phyloP scores from a whole-genome alignment of 2,329 filamentous ascomycete genomes.

The Coniella vitis region DNA sequence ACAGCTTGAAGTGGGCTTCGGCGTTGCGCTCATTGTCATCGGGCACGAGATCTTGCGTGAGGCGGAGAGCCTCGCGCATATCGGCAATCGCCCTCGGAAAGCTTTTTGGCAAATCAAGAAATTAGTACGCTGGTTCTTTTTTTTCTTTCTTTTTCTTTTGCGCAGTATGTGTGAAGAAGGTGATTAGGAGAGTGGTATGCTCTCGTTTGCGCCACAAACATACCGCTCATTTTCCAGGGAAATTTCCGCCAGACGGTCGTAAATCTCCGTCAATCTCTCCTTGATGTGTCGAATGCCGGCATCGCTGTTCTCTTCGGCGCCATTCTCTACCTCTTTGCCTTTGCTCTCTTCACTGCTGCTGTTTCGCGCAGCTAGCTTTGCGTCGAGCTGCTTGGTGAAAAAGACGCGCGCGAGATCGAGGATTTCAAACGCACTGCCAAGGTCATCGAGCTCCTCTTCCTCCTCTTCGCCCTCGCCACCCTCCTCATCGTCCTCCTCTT shows the following conservation, averaged over 20 bases:
- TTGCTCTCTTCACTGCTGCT: constrained; percentile 32
- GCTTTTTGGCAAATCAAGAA: constrained; percentile 29
- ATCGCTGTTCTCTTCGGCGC: constrained; percentile 24
- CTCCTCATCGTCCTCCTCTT: constrained; percentile 29
- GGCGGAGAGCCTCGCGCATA: constrained; percentile 65
- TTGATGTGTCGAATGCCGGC: constrained; percentile 55
- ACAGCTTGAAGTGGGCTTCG: constrained; percentile 94
- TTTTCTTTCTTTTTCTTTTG: too few relatives aligned
- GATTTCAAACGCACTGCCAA: constrained; percentile 75
- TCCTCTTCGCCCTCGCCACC: constrained; percentile 37
- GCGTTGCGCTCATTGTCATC: constrained; percentile 79
- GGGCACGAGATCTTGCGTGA: constrained; percentile 73
- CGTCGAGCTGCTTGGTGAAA: constrained; percentile 49
- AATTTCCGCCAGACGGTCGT: constrained; percentile 91
- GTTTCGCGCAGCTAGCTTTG: constrained; percentile 27
- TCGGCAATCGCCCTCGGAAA: constrained; percentile 85
- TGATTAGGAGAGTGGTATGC: too few relatives aligned
- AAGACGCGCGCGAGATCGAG: constrained; percentile 71
- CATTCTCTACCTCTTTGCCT: constrained; percentile 34
- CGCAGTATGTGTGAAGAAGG: too few relatives aligned
- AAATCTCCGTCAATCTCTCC: constrained; percentile 84
- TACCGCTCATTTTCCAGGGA: constrained; percentile 90
- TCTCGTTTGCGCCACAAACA: constrained; percentile 13
- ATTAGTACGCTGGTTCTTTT: neutral
- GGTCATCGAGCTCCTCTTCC: constrained; percentile 63